These are phyloP conservation scores for Rhodofomes roseus DNA, from an alignment of 1,284 basidiomycete genomes.

Conservation along the genomic window DNA sequence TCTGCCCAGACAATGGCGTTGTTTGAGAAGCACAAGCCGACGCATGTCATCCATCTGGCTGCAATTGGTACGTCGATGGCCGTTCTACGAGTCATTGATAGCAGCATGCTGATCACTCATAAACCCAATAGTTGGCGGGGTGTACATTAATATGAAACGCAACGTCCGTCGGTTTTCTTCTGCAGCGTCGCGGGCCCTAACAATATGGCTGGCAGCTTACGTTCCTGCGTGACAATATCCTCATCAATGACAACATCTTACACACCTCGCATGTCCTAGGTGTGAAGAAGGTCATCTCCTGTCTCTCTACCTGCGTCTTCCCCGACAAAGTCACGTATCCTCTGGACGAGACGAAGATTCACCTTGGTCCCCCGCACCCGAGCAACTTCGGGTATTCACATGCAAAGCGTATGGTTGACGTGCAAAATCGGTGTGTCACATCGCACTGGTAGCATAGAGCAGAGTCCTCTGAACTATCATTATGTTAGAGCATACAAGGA, in stretches of 20 bases:
- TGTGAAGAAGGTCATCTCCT: slow-evolving; percentile 75
- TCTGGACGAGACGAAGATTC: slow-evolving; percentile 86
- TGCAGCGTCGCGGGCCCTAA: background rate
- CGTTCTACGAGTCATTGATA: background rate
- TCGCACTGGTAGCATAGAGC: no score
- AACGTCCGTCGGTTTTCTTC: slow-evolving; percentile 48
- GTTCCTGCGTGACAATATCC: slow-evolving; percentile 85
- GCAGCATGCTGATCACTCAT: background rate
- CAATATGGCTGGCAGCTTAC: slow-evolving; percentile 48
- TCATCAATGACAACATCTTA: slow-evolving; percentile 90
- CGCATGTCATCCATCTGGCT: slow-evolving; percentile 88
- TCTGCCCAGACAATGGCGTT: slow-evolving; percentile 65
- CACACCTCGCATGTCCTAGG: slow-evolving; percentile 64
- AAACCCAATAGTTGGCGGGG: slow-evolving; percentile 69
- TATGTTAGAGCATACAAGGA: slow-evolving; percentile 79
- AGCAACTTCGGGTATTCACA: slow-evolving; percentile 93
- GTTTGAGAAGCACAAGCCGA: slow-evolving; percentile 86
- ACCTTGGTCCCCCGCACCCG: slow-evolving; percentile 82
- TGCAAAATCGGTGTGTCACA: slow-evolving; percentile 80
- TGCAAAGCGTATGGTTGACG: slow-evolving; percentile 90
- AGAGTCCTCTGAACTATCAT: background rate
- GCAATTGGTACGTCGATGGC: slow-evolving; percentile 62
- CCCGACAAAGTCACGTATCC: slow-evolving; percentile 86
- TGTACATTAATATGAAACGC: slow-evolving; percentile 90
- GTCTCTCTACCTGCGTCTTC: slow-evolving; percentile 87